Base-by-base conservation (phyloP, 345 rosid species). In the Aquilaria yunnanensis region DNA sequence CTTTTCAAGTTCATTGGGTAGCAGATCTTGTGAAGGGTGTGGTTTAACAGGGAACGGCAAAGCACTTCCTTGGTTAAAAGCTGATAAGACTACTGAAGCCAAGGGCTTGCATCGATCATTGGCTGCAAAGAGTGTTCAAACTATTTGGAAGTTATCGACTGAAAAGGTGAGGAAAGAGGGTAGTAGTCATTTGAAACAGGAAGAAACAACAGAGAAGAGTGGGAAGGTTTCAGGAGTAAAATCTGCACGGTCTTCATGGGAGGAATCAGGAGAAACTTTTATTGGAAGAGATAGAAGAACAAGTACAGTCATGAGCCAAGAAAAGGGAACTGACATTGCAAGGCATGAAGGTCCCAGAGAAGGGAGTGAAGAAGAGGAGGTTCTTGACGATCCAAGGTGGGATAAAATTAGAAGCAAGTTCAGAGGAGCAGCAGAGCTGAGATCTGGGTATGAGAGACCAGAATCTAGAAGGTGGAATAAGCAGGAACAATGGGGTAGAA, bases 401-500 rank as follows among this genome's bases (percentile, higher is more conserved):
- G 71, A 85, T 71, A 81, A 63, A 71, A 85, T 80, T 47, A 80
- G 72, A 56, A 71, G 33, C 53, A 85, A 81, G 70, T 72, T 83
- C 47, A 64, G 72, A 61, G 76, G 81, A 62, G 64, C 56, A 66
- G 74, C 31, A 52, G 70, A 69, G 48, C 52, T n/a, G 9, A 78
- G 71, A 56, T 62, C 62, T 37, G 61, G 76, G 67, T 64, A 63
- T 58, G 85, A 79, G 75, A 82, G 64, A 66, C 80, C 83, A 49
- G 91, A 77, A 45, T 58, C 69, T 56, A 75, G 65, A 9, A 86
- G 85, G 72, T 94, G 96, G 97, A 80, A 77, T 63, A 90, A 61
- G 76, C 86, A 83, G 79, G 96, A 94, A 63, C 79, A 67, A 51
- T 83, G 90, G 84, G 89, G 88, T 32, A 80, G 76, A 66, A 88